These are phyloP conservation scores for Ganoderma meredithae DNA, from an alignment of 1,284 basidiomycete species.

Conservation along the genomic window DNA sequence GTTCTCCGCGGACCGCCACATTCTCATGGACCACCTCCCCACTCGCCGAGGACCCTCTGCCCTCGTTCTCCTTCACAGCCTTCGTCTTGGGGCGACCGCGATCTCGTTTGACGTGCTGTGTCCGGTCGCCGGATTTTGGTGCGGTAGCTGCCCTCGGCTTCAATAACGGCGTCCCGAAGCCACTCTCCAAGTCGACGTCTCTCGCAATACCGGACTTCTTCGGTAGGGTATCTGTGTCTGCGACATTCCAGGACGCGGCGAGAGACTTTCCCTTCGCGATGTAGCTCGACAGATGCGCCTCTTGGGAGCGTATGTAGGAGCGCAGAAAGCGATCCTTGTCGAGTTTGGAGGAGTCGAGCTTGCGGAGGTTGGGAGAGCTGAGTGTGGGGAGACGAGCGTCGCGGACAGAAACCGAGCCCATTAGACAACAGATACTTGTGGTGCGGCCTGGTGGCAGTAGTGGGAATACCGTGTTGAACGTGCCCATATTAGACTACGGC, in stretches of 20 bases:
- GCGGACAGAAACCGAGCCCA: constrained; percentile 3
- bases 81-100: not conserved
- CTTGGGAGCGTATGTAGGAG: constrained; percentile 60
- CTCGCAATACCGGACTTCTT: constrained; percentile 3
- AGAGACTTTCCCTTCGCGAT: constrained; percentile 49
- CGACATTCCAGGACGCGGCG: constrained; percentile 40
- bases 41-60: not conserved
- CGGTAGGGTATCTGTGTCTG: not conserved
- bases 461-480: not conserved
- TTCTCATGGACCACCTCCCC: not conserved
- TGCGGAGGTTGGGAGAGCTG: constrained; percentile 29
- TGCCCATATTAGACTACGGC: no score
- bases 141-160: constrained; percentile 48
- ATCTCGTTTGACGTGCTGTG: not conserved
- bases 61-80: not conserved
- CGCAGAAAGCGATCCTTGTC: constrained; percentile 53
- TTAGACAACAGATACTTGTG: not conserved
- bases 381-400: constrained; percentile 16
- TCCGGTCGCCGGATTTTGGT: not conserved
- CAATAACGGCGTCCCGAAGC: constrained; percentile 67
- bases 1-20: no score
- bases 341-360: constrained; percentile 36
- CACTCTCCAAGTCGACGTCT: constrained; percentile 39
- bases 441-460: not conserved
- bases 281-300: constrained; percentile 51